These are phyloP conservation scores for Sporothrix brasiliensis DNA, from an alignment of 2,329 filamentous ascomycete species.

Conservation along the genomic window DNA sequence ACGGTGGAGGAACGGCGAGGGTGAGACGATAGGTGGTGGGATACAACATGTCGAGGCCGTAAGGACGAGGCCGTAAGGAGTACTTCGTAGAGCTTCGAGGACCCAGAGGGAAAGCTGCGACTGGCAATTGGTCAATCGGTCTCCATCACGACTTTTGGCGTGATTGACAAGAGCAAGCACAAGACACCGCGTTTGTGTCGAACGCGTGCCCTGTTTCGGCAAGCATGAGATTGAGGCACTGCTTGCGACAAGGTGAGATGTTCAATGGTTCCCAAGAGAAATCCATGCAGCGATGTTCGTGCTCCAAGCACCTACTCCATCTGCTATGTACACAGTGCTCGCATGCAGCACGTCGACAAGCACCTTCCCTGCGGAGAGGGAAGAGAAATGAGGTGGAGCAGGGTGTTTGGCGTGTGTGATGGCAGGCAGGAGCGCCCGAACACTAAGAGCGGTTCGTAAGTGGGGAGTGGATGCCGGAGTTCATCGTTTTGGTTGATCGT, in stretches of 20 bases:
- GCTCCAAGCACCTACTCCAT: too few species aligned
- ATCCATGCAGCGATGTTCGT: too few species aligned
- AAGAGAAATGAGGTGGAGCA: not conserved
- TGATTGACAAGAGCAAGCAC: constrained; percentile 2
- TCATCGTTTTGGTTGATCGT: constrained; percentile 12
- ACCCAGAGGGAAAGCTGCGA: not conserved
- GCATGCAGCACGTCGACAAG: constrained; percentile 22
- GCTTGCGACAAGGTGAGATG: constrained; percentile 8
- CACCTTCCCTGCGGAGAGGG: constrained; percentile 7
- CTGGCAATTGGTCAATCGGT: constrained; percentile 26
- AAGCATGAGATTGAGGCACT: constrained; percentile 12
- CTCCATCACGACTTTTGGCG: constrained; percentile 12
- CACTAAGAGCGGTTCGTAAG: not conserved
- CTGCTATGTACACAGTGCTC: not conserved
- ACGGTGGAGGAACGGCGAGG: not conserved
- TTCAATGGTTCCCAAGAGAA: not conserved
- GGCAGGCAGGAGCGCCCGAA: constrained; percentile 24
- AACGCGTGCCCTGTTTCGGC: not conserved
- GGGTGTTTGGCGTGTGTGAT: constrained; percentile 22
- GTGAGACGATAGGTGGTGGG: not conserved
- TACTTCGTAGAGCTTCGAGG: not conserved
- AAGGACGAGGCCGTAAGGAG: too few species aligned
- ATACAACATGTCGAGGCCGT: not conserved
- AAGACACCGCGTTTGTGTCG: not conserved
- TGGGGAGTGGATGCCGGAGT: not conserved